Evolutionary conservation across 1,284 basidiomycete genomes (phyloP), one percentile per base, ranked within the genome.

Genomic region (Neonothopanus nambi): DNA sequence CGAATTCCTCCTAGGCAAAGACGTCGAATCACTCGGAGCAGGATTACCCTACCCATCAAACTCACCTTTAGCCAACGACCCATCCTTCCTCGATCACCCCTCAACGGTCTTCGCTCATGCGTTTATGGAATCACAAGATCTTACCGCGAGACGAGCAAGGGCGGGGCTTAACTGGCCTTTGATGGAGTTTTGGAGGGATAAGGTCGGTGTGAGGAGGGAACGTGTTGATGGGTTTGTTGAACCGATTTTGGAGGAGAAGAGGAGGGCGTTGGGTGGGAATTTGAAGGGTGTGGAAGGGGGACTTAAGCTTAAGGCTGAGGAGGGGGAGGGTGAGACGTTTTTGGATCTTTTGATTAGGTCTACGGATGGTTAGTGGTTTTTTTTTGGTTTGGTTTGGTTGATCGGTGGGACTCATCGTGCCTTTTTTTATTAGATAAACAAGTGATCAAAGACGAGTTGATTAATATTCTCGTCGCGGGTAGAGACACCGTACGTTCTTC

Each of bases 401-500:
- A 24, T 33, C 18, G 20, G 17, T 3, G 8, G 21, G 5, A 9
- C n/a, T 23, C 45, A 35, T 11, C 21, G n/a, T 18, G 40, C 21
- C 11, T 28, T 11, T 13, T 47, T 41, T 44, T 15, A 9, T 17
- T 47, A 76, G 69, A 77, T 57, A 53, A 54, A 0, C 62, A 58
- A 8, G 60, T 77, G 11, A 51, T 79, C 5, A 66, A 66, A 30
- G 77, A 79, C 54, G 73, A 78, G 57, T 67, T 67, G 9, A 53
- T 75, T 15, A 75, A 74, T 58, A 72, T 73, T 13, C 52, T 69
- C 24, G 56, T 75, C 12, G 71, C 74, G 4, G 70, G 74, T 0
- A 64, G 75, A 12, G 73, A 77, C 55, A 75, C 75, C 2, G 73
- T 75, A 49, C 24, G 70, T 57, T n/a, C n/a, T n/a, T n/a, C n/a